Conservation (phyloP, 176 grass and related monocot genomes). For the Saccharum spontaneum region DNA sequence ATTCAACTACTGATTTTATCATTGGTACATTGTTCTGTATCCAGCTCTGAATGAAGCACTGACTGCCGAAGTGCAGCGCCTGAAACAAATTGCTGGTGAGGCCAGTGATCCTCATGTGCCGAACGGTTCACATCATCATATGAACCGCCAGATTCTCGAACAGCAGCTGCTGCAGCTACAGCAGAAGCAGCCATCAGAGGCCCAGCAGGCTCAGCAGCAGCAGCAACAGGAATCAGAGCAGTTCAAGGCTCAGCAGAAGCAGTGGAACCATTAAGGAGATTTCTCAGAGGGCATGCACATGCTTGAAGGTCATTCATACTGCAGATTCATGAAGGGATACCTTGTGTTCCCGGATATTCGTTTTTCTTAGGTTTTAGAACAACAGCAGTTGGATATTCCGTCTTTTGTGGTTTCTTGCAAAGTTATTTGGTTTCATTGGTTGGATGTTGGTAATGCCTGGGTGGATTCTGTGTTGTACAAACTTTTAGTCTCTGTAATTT, state of each 20-base stretch:
- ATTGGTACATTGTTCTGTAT: conserved; percentile 17
- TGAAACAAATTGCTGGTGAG: conserved; percentile 57
- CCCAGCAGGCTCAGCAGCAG: conserved; percentile 37
- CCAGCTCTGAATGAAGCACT: conserved; percentile 84
- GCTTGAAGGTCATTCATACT: not conserved
- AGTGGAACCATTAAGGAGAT: conserved; percentile 31
- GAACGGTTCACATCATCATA: conserved; percentile 36
- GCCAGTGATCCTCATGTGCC: conserved; percentile 37
- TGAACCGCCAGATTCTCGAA: conserved; percentile 60
- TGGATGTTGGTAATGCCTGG: conserved; percentile 14
- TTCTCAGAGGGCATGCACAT: conserved; percentile 13
- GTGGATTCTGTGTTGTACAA: conserved; percentile 30
- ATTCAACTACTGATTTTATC: conserved; percentile 20
- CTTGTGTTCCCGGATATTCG: conserved; percentile 19
- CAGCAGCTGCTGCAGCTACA: conserved; percentile 55
- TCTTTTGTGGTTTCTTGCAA: conserved; percentile 1
- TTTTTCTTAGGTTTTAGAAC: conserved; percentile 9
- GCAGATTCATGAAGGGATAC: conserved; percentile 23
- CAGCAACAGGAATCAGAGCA: conserved; percentile 27
- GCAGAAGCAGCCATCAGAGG: conserved; percentile 42
- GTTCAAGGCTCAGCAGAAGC: conserved; percentile 31
- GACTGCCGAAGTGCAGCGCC: conserved; percentile 48
- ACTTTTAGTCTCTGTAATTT: not conserved
- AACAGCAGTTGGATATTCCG: conserved; percentile 2
- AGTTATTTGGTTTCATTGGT: conserved; percentile 10